These are phyloP conservation scores for Zopfochytrium polystomum DNA, from an alignment of 371 early-diverging fungal genomes.

Conservation along the genomic window DNA sequence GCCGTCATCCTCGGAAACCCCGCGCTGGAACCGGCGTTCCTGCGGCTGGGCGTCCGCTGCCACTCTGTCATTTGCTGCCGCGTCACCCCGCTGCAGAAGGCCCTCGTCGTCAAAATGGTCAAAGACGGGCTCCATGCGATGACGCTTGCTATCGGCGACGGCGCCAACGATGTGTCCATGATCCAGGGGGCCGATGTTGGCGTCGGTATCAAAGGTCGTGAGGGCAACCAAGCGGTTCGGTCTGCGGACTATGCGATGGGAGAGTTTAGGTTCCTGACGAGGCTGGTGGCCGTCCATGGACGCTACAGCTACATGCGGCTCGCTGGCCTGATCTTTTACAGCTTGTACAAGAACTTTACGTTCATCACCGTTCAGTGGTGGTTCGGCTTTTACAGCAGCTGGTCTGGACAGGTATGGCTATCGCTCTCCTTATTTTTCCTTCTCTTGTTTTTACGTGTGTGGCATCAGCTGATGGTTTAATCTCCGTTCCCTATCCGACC, in stretches of 20 bases:
- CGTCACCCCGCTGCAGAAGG: constrained; percentile 95
- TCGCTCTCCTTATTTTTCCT: constrained; percentile 12
- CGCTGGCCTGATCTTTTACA: constrained; percentile 44
- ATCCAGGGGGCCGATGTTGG: constrained; percentile 73
- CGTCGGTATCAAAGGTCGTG: constrained; percentile 67
- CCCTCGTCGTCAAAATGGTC: constrained; percentile 73
- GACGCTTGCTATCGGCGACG: constrained; percentile 88
- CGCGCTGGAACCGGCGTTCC: constrained; percentile 60
- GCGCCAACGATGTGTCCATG: constrained; percentile 96
- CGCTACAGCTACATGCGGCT: constrained; percentile 56
- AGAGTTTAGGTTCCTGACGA: constrained; percentile 53
- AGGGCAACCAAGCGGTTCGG: constrained; percentile 66
- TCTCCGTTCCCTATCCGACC: background rate
- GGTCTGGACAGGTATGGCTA: constrained; percentile 57
- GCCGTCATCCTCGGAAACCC: no score
- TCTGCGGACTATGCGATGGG: constrained; percentile 64
- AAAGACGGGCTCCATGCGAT: constrained; percentile 61
- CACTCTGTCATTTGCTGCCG: constrained; percentile 88
- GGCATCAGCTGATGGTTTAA: background rate
- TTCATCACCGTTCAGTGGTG: constrained; percentile 96
- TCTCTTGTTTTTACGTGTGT: constrained; percentile 1
- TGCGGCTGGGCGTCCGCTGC: constrained; percentile 67
- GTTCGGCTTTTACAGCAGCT: constrained; percentile 66
- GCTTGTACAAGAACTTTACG: constrained; percentile 79
- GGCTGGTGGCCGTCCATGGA: constrained; percentile 54